Base-by-base conservation (phyloP, 129 eudicot species). In the Centella asiatica region DNA sequence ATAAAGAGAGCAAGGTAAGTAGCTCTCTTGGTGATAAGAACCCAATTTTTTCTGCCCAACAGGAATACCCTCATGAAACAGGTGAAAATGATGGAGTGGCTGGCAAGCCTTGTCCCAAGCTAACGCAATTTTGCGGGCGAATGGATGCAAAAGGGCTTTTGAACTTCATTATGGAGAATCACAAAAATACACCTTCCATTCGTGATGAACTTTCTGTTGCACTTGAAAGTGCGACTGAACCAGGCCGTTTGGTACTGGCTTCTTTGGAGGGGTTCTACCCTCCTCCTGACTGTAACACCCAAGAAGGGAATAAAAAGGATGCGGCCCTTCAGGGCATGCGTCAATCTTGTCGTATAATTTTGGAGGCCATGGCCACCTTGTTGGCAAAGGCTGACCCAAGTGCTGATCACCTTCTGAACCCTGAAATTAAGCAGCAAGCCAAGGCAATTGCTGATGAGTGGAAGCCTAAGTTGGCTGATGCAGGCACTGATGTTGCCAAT, bases 141-240 rank as follows among this genome's bases (percentile, higher is more conserved):
- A 83, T 83, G 89, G 82, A 83, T 76, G 55, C 85, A 22, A 72
- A 66, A 63, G 85, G 89, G 65, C 82, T 83, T 68, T 63, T 79
- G 66, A 69, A 50, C 62, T 73, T 75, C 54, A 54, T 67, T 60
- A 54, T 52, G 64, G 80, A 79, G 75, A 83, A 76, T 56, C 65
- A 51, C 61, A 73, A 76, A 62, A 50, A 62, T 42, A 39, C 28
- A 55, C 53, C 52, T 45, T 34, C 48, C 45, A 17, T 73, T 37
- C 28, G 73, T 46, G 72, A 73, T 72, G 82, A 79, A 71, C 70
- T 79, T 45, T 69, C 78, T 55, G 55, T 72, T 28, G 85, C 81
- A 40, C 82, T 83, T 50, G 68, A 64, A 46, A 69, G 77, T 73
- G 70, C 76, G 23, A 66, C 63, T 9, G 82, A 72, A 37, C 89